These are phyloP conservation scores for Penicillium crustosum DNA, from an alignment of 2,329 filamentous ascomycete genomes.

Conservation along the genomic window DNA sequence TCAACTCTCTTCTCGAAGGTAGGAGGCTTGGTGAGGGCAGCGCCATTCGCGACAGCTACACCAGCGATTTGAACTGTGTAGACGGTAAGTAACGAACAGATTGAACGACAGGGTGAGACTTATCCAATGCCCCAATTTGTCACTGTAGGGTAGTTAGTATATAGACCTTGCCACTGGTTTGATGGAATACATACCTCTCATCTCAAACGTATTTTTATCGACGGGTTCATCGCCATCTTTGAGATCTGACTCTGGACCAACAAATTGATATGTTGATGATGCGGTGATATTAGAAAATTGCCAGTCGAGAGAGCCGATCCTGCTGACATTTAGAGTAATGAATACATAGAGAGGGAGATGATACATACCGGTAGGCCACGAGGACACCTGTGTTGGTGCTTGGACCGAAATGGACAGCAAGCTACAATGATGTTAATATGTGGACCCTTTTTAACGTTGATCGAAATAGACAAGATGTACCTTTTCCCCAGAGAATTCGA, in stretches of 20 bases:
- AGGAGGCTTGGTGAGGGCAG: slow-evolving; percentile 48
- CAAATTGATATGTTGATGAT: slow-evolving; percentile 56
- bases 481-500: slow-evolving; percentile 55
- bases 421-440: slow-evolving; percentile 18
- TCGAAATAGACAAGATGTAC: slow-evolving; percentile 22
- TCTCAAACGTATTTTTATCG: slow-evolving; percentile 53
- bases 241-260: slow-evolving; percentile 48
- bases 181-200: slow-evolving; percentile 40
- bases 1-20: slow-evolving; percentile 42
- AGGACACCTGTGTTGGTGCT: slow-evolving; percentile 52
- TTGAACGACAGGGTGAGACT: slow-evolving; percentile 15
- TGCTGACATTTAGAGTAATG: slow-evolving; percentile 17
- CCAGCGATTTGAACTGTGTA: slow-evolving; percentile 53
- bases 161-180: not conserved
- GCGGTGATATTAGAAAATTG: slow-evolving; percentile 61
- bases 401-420: slow-evolving; percentile 57
- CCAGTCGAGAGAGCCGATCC: slow-evolving; percentile 61
- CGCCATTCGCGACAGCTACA: slow-evolving; percentile 50
- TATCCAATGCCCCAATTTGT: slow-evolving; percentile 61
- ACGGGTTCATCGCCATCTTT: slow-evolving; percentile 44
- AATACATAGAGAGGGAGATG: not conserved
- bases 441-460: not conserved
- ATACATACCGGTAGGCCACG: slow-evolving; percentile 51
- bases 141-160: slow-evolving; percentile 36
- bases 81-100: slow-evolving; percentile 16